Percentiles rank a stretch among this genome's conserved stretches.
Conservation (phyloP, 495 filamentous ascomycete genomes). For the Daldinia concentrica region DNA sequence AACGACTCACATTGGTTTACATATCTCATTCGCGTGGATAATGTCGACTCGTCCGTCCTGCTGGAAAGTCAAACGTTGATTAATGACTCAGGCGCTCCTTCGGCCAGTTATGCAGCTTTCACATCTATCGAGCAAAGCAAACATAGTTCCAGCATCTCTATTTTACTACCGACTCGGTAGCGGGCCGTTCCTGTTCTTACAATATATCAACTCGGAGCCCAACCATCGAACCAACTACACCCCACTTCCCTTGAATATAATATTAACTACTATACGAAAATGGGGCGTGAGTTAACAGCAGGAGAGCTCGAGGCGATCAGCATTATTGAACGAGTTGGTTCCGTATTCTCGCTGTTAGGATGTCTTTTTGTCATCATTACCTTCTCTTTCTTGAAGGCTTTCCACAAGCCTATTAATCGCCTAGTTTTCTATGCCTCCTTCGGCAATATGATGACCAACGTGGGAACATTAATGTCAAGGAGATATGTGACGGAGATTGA, state of each 20-base stretch:
- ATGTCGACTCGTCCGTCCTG: constrained; percentile 6
- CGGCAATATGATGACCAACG: constrained; percentile 83
- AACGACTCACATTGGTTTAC: not conserved
- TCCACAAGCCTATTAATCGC: constrained; percentile 89
- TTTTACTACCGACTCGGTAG: constrained; percentile 1
- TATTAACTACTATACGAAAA: constrained; percentile 4
- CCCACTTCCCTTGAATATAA: not conserved
- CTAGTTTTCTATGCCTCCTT: constrained; percentile 86
- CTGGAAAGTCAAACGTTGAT: constrained; percentile 6
- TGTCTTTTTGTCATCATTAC: constrained; percentile 78
- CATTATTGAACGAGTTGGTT: constrained; percentile 72
- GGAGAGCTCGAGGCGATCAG: constrained; percentile 58
- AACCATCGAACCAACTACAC: not conserved
- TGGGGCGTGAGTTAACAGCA: constrained; percentile 33
- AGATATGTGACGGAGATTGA: constrained; percentile 59
- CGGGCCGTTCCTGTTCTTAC: not conserved
- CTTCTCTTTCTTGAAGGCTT: constrained; percentile 67
- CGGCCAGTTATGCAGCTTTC: constrained; percentile 2
- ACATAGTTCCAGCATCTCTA: constrained; percentile 1
- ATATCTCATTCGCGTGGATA: not conserved
- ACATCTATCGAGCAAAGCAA: not conserved
- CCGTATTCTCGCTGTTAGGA: constrained; percentile 75
- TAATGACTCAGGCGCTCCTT: constrained; percentile 13
- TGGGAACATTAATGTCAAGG: constrained; percentile 78
- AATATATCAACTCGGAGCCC: not conserved